Evolutionary conservation across 2,329 filamentous ascomycete genomes (phyloP).

Genomic region (Diaporthe ilicicola): DNA sequence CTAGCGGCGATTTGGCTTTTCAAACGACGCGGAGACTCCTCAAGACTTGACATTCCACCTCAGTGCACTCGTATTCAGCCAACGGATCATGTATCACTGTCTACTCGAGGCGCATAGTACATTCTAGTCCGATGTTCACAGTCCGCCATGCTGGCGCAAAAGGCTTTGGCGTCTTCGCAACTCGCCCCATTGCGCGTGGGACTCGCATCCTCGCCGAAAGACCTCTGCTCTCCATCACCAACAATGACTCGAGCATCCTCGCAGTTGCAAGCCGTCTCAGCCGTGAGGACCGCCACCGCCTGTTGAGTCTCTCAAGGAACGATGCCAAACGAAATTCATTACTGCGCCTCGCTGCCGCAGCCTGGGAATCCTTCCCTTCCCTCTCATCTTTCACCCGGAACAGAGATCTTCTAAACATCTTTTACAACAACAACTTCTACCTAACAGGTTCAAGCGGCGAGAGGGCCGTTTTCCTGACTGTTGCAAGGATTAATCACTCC

Average conservation of each 20-base stretch:
- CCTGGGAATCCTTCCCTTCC: background rate
- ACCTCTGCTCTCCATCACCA: background rate
- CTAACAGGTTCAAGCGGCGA: background rate
- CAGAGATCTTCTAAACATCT: background rate
- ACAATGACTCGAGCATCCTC: background rate
- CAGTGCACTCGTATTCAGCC: background rate
- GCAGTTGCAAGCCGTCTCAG: background rate
- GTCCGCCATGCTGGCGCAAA: background rate
- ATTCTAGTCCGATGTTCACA: background rate
- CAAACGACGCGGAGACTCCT: background rate
- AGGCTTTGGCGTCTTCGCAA: constrained; percentile 3
- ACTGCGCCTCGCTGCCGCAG: background rate
- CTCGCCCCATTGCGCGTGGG: background rate
- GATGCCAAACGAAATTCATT: background rate
- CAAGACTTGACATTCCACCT: background rate
- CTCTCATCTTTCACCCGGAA: background rate
- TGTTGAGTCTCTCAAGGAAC: background rate
- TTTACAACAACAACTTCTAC: constrained; percentile 11
- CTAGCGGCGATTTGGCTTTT: constrained; percentile 9
- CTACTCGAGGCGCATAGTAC: too few relatives aligned
- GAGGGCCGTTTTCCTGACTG: background rate
- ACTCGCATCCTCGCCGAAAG: background rate
- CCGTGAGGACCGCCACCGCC: background rate
- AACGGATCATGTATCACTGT: background rate
- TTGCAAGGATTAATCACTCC: background rate